Evolutionary conservation across 306 rosid species (phyloP).

Genomic region (Mimosa bimucronata): DNA sequence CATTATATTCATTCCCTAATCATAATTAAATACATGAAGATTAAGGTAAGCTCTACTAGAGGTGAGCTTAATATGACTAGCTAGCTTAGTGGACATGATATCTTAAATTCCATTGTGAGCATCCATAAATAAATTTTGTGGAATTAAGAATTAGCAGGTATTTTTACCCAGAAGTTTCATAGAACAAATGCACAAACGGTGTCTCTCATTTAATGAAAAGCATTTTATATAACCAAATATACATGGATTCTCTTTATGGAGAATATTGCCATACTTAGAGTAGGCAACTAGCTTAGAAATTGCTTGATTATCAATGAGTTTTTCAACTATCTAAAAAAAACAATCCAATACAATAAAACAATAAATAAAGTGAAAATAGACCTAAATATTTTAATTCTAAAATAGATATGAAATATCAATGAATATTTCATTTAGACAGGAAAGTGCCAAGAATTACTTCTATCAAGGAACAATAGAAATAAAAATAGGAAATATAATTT

Average conservation of each 20-base stretch:
- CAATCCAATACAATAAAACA: slow-evolving; percentile 32
- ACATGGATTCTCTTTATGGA: not conserved
- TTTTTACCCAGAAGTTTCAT: slow-evolving; percentile 18
- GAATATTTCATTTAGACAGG: slow-evolving; percentile 10
- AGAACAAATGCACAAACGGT: not conserved
- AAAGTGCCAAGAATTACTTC: slow-evolving; percentile 1
- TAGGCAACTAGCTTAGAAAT: slow-evolving; percentile 55
- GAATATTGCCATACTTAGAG: slow-evolving; percentile 19
- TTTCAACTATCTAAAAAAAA: slow-evolving; percentile 84
- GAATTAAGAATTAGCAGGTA: not conserved
- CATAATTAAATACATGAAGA: too few relatives aligned
- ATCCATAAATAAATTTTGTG: not conserved
- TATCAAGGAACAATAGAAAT: slow-evolving; percentile 25
- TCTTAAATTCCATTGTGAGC: not conserved
- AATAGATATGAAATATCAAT: not conserved
- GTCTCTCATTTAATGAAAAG: slow-evolving; percentile 18
- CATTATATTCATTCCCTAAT: too few relatives aligned
- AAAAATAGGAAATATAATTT: slow-evolving; percentile 26
- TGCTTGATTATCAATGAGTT: slow-evolving; percentile 77
- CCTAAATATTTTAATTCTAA: slow-evolving; percentile 6
- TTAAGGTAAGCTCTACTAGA: too few relatives aligned
- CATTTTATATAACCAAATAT: not conserved
- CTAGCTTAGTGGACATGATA: too few relatives aligned
- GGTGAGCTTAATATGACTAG: too few relatives aligned
- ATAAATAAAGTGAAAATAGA: slow-evolving; percentile 24